Conservation (phyloP, 2,329 filamentous ascomycete species). For the Hypoxylon sp. region DNA sequence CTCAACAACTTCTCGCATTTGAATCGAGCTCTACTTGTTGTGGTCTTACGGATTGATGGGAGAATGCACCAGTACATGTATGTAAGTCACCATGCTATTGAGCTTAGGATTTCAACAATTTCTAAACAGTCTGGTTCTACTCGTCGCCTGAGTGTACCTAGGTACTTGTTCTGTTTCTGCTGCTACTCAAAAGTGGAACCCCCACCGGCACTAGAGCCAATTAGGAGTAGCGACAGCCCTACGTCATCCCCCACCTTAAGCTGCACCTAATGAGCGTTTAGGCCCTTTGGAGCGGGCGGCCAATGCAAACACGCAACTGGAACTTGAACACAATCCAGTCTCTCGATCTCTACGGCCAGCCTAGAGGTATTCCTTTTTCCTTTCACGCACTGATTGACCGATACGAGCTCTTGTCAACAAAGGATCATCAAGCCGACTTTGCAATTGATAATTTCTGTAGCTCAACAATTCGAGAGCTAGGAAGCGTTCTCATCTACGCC, state of each 20-base stretch:
- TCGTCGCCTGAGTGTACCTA: constrained; percentile 5
- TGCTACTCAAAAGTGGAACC: constrained; percentile 10
- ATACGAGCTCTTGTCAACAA: constrained; percentile 19
- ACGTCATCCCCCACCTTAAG: constrained; percentile 45
- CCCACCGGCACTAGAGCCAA: constrained; percentile 34
- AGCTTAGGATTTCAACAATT: constrained; percentile 1
- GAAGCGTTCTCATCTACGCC: constrained; percentile 13
- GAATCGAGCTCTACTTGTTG: neutral
- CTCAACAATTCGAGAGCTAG: constrained; percentile 16
- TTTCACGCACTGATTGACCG: neutral
- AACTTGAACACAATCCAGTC: constrained; percentile 6
- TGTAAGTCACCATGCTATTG: neutral
- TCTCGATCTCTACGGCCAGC: neutral
- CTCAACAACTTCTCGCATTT: neutral
- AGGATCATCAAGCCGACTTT: constrained; percentile 9
- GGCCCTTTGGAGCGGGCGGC: neutral
- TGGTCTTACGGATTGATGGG: neutral
- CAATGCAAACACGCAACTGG: constrained; percentile 20
- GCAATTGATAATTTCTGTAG: constrained; percentile 21
- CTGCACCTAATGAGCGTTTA: constrained; percentile 14
- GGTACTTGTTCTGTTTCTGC: neutral
- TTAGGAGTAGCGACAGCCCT: constrained; percentile 40
- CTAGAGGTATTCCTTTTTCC: constrained; percentile 11
- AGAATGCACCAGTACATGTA: neutral
- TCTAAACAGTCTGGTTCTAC: constrained; percentile 8